phyloP scores from a whole-genome alignment of 2,329 filamentous ascomycete genomes.

The Fusarium sulawesiense region DNA sequence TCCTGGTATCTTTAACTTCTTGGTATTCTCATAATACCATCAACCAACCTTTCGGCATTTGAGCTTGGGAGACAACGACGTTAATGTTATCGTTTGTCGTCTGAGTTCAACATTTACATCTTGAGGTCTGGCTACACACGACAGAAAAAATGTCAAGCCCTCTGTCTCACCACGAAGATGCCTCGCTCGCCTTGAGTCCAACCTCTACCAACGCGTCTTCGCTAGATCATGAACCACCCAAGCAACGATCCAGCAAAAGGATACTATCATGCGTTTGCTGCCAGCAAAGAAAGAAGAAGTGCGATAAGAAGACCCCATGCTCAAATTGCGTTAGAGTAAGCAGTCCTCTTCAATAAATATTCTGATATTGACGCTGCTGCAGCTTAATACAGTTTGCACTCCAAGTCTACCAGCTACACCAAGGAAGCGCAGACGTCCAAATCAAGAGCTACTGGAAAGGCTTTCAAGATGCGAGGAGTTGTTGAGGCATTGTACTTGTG shows the following conservation, averaged over 20 bases:
- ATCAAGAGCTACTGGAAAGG: slow-evolving; percentile 43
- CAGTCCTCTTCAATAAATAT: rapidly evolving
- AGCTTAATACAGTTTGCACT: slow-evolving; percentile 44
- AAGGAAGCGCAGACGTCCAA: slow-evolving; percentile 47
- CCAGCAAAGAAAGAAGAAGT: slow-evolving; percentile 51
- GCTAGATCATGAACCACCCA: slow-evolving; percentile 14
- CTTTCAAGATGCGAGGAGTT: slow-evolving; percentile 31
- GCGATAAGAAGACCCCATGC: slow-evolving; percentile 48
- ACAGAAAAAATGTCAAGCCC: slow-evolving; percentile 26
- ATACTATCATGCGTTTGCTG: slow-evolving; percentile 47
- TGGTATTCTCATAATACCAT: not conserved
- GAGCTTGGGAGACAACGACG: not conserved
- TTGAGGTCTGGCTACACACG: not conserved
- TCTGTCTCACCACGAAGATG: slow-evolving; percentile 7
- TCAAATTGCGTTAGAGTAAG: slow-evolving; percentile 47
- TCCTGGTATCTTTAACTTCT: not conserved
- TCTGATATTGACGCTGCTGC: not conserved
- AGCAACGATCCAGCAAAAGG: slow-evolving; percentile 28
- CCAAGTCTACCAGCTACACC: slow-evolving; percentile 47
- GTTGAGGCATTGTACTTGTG: slow-evolving; percentile 43
- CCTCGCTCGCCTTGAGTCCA: slow-evolving; percentile 8
- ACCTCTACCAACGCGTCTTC: slow-evolving; percentile 20
- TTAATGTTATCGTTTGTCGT: not conserved
- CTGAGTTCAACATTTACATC: not conserved
- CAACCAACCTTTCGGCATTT: not conserved